Base-by-base conservation (phyloP, 2,329 filamentous ascomycete genomes). In the Xylariaceae sp. region DNA sequence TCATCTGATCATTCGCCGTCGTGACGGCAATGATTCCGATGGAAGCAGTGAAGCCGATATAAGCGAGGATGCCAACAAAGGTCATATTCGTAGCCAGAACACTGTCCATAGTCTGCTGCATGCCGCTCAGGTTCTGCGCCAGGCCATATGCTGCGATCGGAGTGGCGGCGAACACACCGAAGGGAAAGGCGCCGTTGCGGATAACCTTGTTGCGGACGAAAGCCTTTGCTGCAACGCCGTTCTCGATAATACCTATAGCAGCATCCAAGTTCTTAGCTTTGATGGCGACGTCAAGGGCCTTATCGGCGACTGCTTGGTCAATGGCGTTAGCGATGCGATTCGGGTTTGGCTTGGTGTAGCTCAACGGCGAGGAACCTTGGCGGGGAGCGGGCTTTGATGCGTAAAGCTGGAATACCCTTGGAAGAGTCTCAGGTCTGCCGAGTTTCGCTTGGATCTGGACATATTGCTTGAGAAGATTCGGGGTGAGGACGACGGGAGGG, bases 1-100 rank as follows among this genome's bases (percentile, higher is more conserved):
- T 84, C 88, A 96, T 95, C 67, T 97, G 90, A 64, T 97, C 91
- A 67, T 96, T 96, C 49, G 85, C 77, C 25, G 92, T 96, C 21
- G 88, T 83, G 48, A 94, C 73, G 7, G 92, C 89, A 29, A 97
- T 81, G 34, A 93, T 70, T 3, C 92, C 93, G 42, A 97, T 79
- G 8, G 85, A 88, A 4, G 81, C 83, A 4, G 90, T 90, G 52
- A 89, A 88, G 17, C 82, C 78, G 34, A 94, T 75, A 64, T 97
- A 98, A 6, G 89, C 86, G 50, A 92, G 70, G 40, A 93, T 86
- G 11, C 88, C 91, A 0, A 79, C 80, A 62, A 95, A 89, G 4
- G 86, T 85, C 49, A 94, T 80, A 10, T 80, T 80, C 2, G 88
- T 94, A 8, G 90, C 89, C 25, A 79, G 80, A 22, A 70, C 72